Evolutionary conservation across 208 protist species (phyloP).

Genomic region (Acanthamoeba triangularis): DNA sequence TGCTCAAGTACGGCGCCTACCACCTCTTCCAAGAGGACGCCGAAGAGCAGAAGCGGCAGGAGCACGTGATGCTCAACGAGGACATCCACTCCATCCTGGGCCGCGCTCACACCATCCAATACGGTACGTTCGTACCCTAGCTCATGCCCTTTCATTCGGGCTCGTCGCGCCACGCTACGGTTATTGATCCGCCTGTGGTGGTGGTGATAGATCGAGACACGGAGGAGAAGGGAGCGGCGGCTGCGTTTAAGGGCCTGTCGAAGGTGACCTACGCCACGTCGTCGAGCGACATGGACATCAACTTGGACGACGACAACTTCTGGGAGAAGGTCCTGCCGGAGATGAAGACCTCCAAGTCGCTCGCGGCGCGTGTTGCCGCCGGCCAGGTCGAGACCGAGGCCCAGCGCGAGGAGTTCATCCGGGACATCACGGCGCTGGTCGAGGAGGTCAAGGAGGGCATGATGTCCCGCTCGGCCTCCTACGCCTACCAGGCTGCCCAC

Average conservation of each 20-base stretch:
- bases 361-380: background rate
- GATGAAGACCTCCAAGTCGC: background rate
- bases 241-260: slow-evolving; percentile 45
- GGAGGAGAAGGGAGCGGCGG: background rate
- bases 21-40: slow-evolving; percentile 76
- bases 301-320: slow-evolving; percentile 91
- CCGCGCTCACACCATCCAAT: slow-evolving; percentile 38
- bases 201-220: background rate
- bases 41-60: slow-evolving; percentile 28
- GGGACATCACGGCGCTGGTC: background rate
- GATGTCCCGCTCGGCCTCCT: slow-evolving; percentile 10
- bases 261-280: slow-evolving; percentile 57
- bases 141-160: background rate
- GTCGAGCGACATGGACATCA: slow-evolving; percentile 66
- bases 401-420: slow-evolving; percentile 12
- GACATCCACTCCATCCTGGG: slow-evolving; percentile 56
- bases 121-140: background rate
- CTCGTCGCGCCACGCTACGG: background rate
- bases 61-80: slow-evolving; percentile 57
- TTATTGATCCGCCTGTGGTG: too few relatives aligned
- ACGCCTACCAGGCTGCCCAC: background rate
- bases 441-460: slow-evolving; percentile 51
- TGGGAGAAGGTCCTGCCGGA: slow-evolving; percentile 89
- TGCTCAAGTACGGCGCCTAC: slow-evolving; percentile 30
- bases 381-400: slow-evolving; percentile 7